Base-by-base conservation (phyloP, 139 green algal genomes). In the Tetratostichococcus sp. region DNA sequence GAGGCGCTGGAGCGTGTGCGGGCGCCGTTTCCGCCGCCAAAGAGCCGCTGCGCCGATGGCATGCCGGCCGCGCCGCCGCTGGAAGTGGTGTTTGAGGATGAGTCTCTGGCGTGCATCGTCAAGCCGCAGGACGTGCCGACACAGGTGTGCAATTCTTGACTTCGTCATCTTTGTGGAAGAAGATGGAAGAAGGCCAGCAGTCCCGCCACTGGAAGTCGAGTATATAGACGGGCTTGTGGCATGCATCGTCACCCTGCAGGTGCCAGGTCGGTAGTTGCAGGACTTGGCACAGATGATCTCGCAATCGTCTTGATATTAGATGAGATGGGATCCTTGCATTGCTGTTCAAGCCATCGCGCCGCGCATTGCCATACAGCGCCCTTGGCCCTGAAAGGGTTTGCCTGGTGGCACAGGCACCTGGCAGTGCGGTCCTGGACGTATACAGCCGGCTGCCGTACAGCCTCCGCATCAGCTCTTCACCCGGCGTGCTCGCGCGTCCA, bases 21-120 rank as follows among this genome's bases (percentile, higher is more conserved):
- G 30, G 28, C 16, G 23, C 31, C 21, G 69, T 65, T 4, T 42
- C 74, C 3, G 74, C 67, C 30, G 43, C n/a, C 5, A 21, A 62
- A 11, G 22, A 71, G 72, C 33, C 69, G 0, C 8, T 23, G 30
- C 2, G 2, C 0, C 16, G 19, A 31, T 22, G 3, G 1, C 35
- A 22, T 22, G 4, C 32, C 3, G 4, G 5, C 19, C 34, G 4
- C 14, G 26, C 34, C 4, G 25, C 50, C 14, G 0, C 57, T 84
- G 57, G 59, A 77, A 17, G 74, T 88, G 23, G 59, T 79, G 16
- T 86, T 79, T 43, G 78, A 88, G n/a, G 84, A 88, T 57, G 78
- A 81, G 23, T 69, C 83, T 67, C 50, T 88, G 75, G 84, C 80
- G 0, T 79, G 76, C 39, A 35, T 88, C 19, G 73, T 83, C 19